These are phyloP conservation scores for Hortaea sp. DNA, from an alignment of 2,329 filamentous ascomycete genomes.

Conservation along the genomic window DNA sequence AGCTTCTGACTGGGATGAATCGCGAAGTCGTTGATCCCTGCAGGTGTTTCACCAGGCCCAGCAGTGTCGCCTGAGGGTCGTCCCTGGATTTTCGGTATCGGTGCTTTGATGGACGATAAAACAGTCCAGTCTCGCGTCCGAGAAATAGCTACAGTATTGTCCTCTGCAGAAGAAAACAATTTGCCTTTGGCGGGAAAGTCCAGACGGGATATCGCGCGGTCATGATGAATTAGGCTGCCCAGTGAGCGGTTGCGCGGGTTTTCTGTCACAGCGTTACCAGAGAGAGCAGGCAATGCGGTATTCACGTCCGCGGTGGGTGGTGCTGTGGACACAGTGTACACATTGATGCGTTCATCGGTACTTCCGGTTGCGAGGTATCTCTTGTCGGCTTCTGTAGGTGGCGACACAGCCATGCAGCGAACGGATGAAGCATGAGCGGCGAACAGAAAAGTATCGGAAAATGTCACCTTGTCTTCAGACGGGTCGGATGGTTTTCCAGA, in stretches of 20 bases:
- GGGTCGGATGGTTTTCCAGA: constrained; percentile 10
- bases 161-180: constrained; percentile 77
- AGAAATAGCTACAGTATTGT: constrained; percentile 82
- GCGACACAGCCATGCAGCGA: constrained; percentile 76
- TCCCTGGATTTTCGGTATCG: constrained; percentile 68
- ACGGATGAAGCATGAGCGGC: constrained; percentile 86
- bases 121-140: constrained; percentile 82
- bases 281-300: constrained; percentile 48
- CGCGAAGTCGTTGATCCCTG: constrained; percentile 90
- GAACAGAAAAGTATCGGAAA: constrained; percentile 91
- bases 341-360: constrained; percentile 88
- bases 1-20: constrained; percentile 94
- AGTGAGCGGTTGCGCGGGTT: constrained; percentile 82
- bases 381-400: constrained; percentile 55
- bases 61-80: constrained; percentile 86
- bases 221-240: constrained; percentile 77
- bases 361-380: constrained; percentile 83
- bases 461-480: constrained; percentile 42
- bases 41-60: constrained; percentile 65
- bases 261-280: constrained; percentile 65
- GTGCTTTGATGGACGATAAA: constrained; percentile 79
- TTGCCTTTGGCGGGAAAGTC: constrained; percentile 79
- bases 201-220: constrained; percentile 68
- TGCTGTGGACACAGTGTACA: constrained; percentile 68
- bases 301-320: constrained; percentile 49